These are phyloP conservation scores for Malbranchea cinnamomea DNA, from an alignment of 2,329 filamentous ascomycete species.

Conservation along the genomic window DNA sequence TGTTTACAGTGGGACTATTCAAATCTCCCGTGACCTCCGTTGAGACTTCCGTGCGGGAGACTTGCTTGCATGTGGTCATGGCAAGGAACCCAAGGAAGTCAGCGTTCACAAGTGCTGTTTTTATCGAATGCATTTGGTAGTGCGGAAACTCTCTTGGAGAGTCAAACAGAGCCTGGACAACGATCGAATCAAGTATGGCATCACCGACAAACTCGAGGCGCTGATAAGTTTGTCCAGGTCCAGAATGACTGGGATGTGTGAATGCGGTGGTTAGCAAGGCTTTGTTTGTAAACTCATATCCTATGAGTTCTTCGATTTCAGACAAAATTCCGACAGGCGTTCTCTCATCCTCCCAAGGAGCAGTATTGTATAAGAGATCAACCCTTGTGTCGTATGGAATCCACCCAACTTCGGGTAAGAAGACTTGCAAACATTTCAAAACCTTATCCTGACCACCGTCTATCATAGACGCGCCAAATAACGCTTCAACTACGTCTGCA, in stretches of 20 bases:
- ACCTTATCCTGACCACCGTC: slow-evolving; percentile 53
- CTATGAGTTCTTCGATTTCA: slow-evolving; percentile 50
- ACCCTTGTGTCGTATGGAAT: slow-evolving; percentile 29
- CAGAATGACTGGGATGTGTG: slow-evolving; percentile 55
- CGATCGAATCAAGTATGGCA: slow-evolving; percentile 62
- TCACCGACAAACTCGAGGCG: slow-evolving; percentile 83
- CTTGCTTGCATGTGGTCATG: slow-evolving; percentile 36
- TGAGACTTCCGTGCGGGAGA: slow-evolving; percentile 10
- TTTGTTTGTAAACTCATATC: slow-evolving; percentile 55
- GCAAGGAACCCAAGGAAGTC: slow-evolving; percentile 65
- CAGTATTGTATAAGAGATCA: slow-evolving; percentile 30
- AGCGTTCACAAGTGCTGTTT: slow-evolving; percentile 63
- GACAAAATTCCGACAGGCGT: slow-evolving; percentile 22
- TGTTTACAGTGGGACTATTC: slow-evolving; percentile 11
- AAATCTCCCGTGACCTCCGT: slow-evolving; percentile 21
- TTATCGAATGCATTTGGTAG: slow-evolving; percentile 58
- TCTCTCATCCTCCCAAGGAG: slow-evolving; percentile 24
- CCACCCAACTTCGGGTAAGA: slow-evolving; percentile 49
- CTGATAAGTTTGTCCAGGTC: slow-evolving; percentile 44
- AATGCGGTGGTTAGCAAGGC: slow-evolving; percentile 60
- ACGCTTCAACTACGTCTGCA: slow-evolving; percentile 74
- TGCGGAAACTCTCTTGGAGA: slow-evolving; percentile 33
- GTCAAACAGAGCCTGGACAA: slow-evolving; percentile 48
- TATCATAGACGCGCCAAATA: slow-evolving; percentile 62
- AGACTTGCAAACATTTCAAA: slow-evolving; percentile 46